Base-by-base conservation (phyloP, 1,284 basidiomycete species). In the Porodaedalea pini region DNA sequence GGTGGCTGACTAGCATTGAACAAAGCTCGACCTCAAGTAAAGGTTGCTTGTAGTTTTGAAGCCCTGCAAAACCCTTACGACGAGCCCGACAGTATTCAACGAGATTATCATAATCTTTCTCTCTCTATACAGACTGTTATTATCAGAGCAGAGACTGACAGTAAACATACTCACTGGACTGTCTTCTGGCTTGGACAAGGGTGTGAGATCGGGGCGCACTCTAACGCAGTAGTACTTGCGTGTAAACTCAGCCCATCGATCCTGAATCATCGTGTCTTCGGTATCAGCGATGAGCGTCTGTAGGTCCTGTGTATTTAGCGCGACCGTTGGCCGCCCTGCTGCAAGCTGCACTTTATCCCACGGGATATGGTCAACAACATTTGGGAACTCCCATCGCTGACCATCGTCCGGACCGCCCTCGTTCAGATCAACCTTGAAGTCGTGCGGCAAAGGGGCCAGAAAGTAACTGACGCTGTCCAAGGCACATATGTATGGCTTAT, bases 161-260 rank as follows among this genome's bases (percentile, higher is more conserved):
- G 27, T 56, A 55, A 51, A 54, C 21, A 47, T 40, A 23, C 52
- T 65, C 67, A 88, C 88, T 34, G 73, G 71, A 59, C 82, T 84
- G 66, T 88, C 85, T 25, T 69, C 71, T 4, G 83, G 83, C 64
- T 82, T 85, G 66, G 86, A 89, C 52, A 87, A 68, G 29, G 90
- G 90, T 4, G 76, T 85, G 65, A 92, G 66, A 68, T 92, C 90
- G 23, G 67, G 70, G 55, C 89, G 75, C 36, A 90, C 66, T 49
- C 67, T 71, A 27, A 80, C 67, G 29, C 79, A 78, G 63, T 78
- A 78, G 67, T 84, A 88, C 54, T 85, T 76, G 61, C 85, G 75
- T 1, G 88, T 90, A 65, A 86, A 90, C 67, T 92, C 89, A n/a
- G 82, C 78, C 71, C 76, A 78, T 56, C 88, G 75, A 66, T 91